These are phyloP conservation scores for Exophiala viscosa DNA, from an alignment of 2,329 filamentous ascomycete species.

Conservation along the genomic window DNA sequence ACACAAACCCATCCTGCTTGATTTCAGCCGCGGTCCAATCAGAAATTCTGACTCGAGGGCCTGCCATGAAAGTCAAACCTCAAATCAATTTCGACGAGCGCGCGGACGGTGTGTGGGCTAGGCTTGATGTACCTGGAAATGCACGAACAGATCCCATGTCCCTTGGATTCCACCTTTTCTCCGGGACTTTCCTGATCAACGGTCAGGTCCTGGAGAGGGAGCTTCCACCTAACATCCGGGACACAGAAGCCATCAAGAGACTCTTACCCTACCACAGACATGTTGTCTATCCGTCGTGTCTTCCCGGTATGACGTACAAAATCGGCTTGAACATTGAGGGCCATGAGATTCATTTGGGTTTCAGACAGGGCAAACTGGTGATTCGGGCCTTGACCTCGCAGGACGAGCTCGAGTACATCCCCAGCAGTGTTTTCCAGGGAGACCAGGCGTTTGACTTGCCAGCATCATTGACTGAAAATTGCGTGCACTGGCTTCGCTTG, in stretches of 20 bases:
- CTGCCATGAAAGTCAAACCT: neutral
- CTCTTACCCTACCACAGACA: conserved; percentile 56
- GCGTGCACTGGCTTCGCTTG: conserved; percentile 60
- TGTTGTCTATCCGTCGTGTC: conserved; percentile 50
- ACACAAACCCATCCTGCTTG: conserved; percentile 17
- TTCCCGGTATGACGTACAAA: conserved; percentile 54
- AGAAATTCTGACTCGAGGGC: neutral
- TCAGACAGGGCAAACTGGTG: conserved; percentile 39
- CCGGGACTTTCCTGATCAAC: conserved; percentile 50
- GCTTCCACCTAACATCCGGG: conserved; percentile 51
- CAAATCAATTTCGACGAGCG: conserved; percentile 2
- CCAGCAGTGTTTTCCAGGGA: conserved; percentile 28
- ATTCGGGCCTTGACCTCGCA: conserved; percentile 40
- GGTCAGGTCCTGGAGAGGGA: conserved; percentile 46
- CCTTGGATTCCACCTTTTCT: conserved; percentile 45
- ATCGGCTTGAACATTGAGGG: conserved; percentile 37
- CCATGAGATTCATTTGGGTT: conserved; percentile 55
- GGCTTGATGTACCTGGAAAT: neutral
- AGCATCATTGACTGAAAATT: conserved; percentile 46
- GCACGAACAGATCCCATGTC: conserved; percentile 29
- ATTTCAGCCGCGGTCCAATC: conserved; percentile 1
- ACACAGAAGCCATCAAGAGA: conserved; percentile 42
- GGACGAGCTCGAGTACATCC: conserved; percentile 36
- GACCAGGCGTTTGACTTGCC: conserved; percentile 49
- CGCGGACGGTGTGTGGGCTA: conserved; percentile 3